These are phyloP conservation scores for Boletus coffeatus DNA, from an alignment of 1,284 basidiomycete species.

Conservation along the genomic window DNA sequence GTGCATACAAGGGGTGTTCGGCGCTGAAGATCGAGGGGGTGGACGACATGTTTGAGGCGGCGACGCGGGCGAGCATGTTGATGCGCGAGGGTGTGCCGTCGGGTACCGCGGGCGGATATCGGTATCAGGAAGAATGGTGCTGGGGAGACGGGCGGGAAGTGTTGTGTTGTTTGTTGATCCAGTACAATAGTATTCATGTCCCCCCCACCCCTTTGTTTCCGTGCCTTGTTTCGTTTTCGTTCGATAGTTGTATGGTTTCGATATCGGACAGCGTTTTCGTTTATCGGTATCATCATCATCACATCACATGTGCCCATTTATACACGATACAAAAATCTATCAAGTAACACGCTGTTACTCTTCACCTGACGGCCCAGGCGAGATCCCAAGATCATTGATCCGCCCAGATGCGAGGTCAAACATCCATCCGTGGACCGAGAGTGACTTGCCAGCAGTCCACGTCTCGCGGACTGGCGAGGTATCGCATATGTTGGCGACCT, in stretches of 20 bases:
- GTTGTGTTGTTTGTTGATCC: too few relatives aligned
- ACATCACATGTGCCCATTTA: not conserved
- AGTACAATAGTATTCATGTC: too few relatives aligned
- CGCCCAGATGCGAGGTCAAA: conserved; percentile 71
- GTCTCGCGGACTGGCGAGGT: conserved; percentile 61
- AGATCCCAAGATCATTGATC: conserved; percentile 64
- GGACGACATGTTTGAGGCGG: too few relatives aligned
- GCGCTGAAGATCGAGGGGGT: too few relatives aligned
- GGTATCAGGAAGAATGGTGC: too few relatives aligned
- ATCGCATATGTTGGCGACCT: conserved; percentile 52
- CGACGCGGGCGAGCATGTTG: too few relatives aligned
- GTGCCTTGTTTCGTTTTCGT: conserved; percentile 1
- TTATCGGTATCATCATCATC: not conserved
- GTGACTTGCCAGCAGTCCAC: conserved; percentile 64
- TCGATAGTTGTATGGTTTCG: not conserved
- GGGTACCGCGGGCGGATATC: too few relatives aligned
- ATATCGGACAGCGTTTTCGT: not conserved
- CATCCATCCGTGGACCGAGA: conserved; percentile 52
- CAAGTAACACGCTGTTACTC: not conserved
- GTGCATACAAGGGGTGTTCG: too few relatives aligned
- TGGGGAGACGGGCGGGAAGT: too few relatives aligned
- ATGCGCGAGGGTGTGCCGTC: too few relatives aligned
- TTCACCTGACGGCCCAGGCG: conserved; percentile 21
- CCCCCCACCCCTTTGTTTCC: too few relatives aligned
- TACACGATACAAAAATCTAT: not conserved